These are phyloP conservation scores for Dryas integrifolia DNA, from an alignment of 331 rosid species.

Conservation along the genomic window DNA sequence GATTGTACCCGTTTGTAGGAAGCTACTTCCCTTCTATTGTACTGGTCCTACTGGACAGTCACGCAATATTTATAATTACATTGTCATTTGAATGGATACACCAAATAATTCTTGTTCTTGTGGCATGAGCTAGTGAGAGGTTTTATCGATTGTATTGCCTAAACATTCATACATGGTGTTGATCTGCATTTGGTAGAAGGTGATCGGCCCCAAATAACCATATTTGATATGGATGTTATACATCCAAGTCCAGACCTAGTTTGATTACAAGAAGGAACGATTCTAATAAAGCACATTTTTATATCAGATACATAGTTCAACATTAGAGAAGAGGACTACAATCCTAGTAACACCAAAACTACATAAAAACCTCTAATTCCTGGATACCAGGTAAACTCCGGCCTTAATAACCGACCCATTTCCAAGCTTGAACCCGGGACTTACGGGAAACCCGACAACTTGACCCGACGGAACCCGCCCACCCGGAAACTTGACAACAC, in stretches of 20 bases:
- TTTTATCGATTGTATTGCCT: neutral
- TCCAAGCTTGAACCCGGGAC: conserved; percentile 91
- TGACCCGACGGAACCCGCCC: conserved; percentile 66
- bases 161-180: neutral
- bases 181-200: neutral
- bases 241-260: neutral
- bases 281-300: too few relatives aligned
- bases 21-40: neutral
- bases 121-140: neutral
- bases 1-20: neutral
- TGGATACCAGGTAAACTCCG: conserved; percentile 68
- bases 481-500: conserved; percentile 61
- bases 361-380: conserved; percentile 27
- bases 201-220: neutral
- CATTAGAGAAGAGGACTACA: neutral
- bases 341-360: neutral
- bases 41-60: neutral
- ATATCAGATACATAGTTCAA: neutral
- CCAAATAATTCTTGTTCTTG: neutral
- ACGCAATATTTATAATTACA: conserved; percentile 3
- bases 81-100: neutral
- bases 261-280: neutral
- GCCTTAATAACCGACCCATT: conserved; percentile 77
- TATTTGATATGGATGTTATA: neutral
- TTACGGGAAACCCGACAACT: conserved; percentile 74